A percentile compares a stretch with the other conserved stretches of the same genome.
These are phyloP conservation scores for Nakataea oryzae DNA, from an alignment of 2,329 filamentous ascomycete genomes.

Conservation along the genomic window DNA sequence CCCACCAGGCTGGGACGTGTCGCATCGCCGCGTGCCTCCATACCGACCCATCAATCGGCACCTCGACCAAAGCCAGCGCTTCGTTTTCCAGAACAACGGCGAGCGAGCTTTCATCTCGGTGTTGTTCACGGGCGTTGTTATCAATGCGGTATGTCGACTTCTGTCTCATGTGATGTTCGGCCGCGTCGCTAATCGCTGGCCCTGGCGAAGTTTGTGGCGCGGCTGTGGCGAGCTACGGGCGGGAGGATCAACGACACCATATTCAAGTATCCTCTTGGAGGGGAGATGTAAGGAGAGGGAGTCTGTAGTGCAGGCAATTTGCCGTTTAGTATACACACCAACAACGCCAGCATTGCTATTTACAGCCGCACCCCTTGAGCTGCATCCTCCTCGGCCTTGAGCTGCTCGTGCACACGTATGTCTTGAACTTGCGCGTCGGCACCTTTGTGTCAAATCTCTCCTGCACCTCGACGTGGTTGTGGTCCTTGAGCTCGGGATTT, in stretches of 20 bases:
- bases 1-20: constrained; percentile 11
- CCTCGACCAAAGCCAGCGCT: constrained; percentile 10
- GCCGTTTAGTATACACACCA: not conserved
- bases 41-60: constrained; percentile 12
- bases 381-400: not conserved
- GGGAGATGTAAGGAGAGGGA: constrained; percentile 26
- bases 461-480: constrained; percentile 11
- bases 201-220: constrained; percentile 3
- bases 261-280: constrained; percentile 41
- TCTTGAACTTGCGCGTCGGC: constrained; percentile 7
- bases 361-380: not conserved
- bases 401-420: not conserved
- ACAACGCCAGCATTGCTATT: not conserved
- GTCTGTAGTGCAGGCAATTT: not conserved
- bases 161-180: not conserved
- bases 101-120: constrained; percentile 12
- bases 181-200: not conserved
- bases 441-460: constrained; percentile 11
- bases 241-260: constrained; percentile 34
- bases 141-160: constrained; percentile 7
- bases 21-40: constrained; percentile 13
- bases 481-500: constrained; percentile 13
- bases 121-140: constrained; percentile 14
- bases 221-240: constrained; percentile 36
- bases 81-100: constrained; percentile 8